These are phyloP conservation scores for Senna siamea DNA, from an alignment of 306 rosid genomes.

Conservation along the genomic window DNA sequence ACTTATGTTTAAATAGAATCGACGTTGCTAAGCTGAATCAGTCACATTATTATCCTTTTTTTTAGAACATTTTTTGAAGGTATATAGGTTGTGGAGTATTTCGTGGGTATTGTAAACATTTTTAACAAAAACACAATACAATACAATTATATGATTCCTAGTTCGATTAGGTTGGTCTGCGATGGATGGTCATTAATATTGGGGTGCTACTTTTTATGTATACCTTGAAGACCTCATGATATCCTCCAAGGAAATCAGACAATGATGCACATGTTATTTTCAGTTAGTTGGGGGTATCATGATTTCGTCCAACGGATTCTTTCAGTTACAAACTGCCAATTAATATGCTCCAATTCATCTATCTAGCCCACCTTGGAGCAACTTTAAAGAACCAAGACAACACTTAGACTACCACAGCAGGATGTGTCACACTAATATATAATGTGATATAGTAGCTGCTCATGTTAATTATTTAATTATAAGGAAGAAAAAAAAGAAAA, in stretches of 20 bases:
- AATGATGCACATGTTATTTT: slow-evolving; percentile 35
- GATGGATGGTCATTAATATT: slow-evolving; percentile 2
- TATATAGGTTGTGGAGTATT: background rate
- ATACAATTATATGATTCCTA: background rate
- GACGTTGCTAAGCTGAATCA: too few species aligned
- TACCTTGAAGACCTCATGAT: slow-evolving; percentile 14
- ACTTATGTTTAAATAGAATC: background rate
- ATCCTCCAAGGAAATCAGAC: background rate
- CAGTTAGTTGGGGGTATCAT: slow-evolving; percentile 22
- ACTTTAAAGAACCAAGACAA: background rate
- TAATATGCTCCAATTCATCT: background rate
- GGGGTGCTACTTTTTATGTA: background rate
- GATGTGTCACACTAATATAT: background rate
- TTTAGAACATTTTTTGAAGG: background rate
- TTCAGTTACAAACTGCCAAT: slow-evolving; percentile 24
- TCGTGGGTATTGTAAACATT: background rate
- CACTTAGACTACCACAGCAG: background rate
- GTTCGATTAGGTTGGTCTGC: slow-evolving; percentile 11
- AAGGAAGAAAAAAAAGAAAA: background rate
- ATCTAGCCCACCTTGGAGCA: background rate
- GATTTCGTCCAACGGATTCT: slow-evolving; percentile 27
- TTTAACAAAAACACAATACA: background rate
- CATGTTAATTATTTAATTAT: background rate
- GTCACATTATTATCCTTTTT: too few species aligned
- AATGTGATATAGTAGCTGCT: background rate